Percentiles rank a stretch among this genome's conserved stretches.
phyloP scores from a whole-genome alignment of 768 basidiomycete genomes.

The Tulasnella sp. region DNA sequence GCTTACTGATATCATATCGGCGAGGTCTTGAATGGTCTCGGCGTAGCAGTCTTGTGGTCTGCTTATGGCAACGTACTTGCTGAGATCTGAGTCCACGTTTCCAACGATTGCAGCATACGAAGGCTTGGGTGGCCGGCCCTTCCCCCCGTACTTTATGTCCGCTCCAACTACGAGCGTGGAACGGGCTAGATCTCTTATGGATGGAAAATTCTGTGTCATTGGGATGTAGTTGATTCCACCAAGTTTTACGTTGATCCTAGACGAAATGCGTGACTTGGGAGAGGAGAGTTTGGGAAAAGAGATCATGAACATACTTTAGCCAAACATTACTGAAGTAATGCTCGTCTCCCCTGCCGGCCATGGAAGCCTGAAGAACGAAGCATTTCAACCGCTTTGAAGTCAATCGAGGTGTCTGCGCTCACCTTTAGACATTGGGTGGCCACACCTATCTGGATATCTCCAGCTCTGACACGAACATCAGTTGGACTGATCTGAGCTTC shows the following conservation, averaged over 20 bases:
- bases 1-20: constrained; percentile 19
- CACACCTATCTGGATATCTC: constrained; percentile 20
- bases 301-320: neutral
- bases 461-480: neutral
- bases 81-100: constrained; percentile 59
- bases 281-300: neutral
- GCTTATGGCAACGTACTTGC: constrained; percentile 62
- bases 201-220: constrained; percentile 48
- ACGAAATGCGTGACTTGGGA: constrained; percentile 25
- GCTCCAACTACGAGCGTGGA: constrained; percentile 75
- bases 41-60: constrained; percentile 65
- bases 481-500: neutral
- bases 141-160: constrained; percentile 55
- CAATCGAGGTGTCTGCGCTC: constrained; percentile 36
- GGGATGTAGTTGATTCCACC: constrained; percentile 63
- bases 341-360: neutral
- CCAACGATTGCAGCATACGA: constrained; percentile 79
- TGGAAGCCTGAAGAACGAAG: neutral
- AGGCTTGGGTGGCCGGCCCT: constrained; percentile 56
- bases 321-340: constrained; percentile 15
- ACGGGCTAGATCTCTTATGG: constrained; percentile 62
- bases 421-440: constrained; percentile 23
- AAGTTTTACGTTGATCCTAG: constrained; percentile 69
- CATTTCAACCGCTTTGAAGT: constrained; percentile 28
- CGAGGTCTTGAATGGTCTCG: constrained; percentile 55